These are phyloP conservation scores for Pleurostoma richardsiae DNA, from an alignment of 2,329 filamentous ascomycete genomes.

Conservation along the genomic window DNA sequence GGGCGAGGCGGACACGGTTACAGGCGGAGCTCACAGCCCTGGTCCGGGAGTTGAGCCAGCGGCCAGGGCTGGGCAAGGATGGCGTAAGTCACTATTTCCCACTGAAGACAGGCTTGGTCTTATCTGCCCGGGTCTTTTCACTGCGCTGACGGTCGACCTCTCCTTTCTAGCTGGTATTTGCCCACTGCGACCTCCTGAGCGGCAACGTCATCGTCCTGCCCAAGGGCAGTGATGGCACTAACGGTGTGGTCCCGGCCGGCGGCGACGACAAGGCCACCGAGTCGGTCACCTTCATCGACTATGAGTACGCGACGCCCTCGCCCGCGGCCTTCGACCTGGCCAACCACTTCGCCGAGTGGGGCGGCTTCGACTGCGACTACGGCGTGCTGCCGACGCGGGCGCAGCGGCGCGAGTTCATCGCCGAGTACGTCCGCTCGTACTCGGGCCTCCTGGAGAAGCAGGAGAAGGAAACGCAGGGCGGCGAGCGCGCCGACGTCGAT, in stretches of 20 bases:
- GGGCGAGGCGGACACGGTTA: conserved; percentile 59
- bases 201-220: conserved; percentile 90
- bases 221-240: conserved; percentile 12
- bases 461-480: conserved; percentile 19
- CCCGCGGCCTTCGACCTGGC: conserved; percentile 94
- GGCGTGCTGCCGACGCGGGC: conserved; percentile 71
- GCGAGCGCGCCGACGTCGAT: conserved; percentile 58
- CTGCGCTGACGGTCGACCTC: too few species aligned
- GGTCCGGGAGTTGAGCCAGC: conserved; percentile 66
- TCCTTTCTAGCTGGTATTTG: conserved; percentile 68
- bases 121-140: too few species aligned
- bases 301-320: conserved; percentile 93
- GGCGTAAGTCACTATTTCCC: conserved; percentile 50
- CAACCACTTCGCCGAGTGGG: conserved; percentile 99
- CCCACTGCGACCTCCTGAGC: conserved; percentile 91
- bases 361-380: conserved; percentile 92
- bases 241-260: conserved; percentile 21
- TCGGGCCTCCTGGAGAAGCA: conserved; percentile 44
- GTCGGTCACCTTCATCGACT: conserved; percentile 86
- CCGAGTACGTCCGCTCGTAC: conserved; percentile 77
- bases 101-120: not conserved
- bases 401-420: conserved; percentile 75
- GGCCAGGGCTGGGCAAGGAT: conserved; percentile 69
- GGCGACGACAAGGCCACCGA: conserved; percentile 31
- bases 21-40: conserved; percentile 71